Base-by-base conservation (phyloP, 1,284 basidiomycete genomes). In the Fomitopsis pinicola region DNA sequence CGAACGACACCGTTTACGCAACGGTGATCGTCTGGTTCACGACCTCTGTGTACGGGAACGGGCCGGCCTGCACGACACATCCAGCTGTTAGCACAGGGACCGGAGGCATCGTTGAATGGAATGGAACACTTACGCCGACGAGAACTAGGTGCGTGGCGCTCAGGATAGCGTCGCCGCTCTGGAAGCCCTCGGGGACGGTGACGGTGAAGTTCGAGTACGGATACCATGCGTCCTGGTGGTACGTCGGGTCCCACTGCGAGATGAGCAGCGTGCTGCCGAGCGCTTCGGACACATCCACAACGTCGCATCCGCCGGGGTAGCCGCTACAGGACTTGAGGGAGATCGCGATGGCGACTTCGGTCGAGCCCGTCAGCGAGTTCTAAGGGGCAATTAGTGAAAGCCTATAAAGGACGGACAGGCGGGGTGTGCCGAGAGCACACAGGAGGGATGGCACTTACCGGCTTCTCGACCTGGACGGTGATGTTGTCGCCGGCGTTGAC, bases 181-280 rank as follows among this genome's bases (percentile, higher is more conserved):
- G 57, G 44, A 75, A 63, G 36, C 56, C 55, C 5, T 67, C 30
- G 0, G 82, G 82, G 33, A 85, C 68, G 4, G 68, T 70, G n/a
- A 85, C 73, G 5, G 79, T 78, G 64, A 83, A 82, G 69, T 84
- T 84, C 69, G 84, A 75, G 68, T 79, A 73, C 22, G 77, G 77
- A 62, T 75, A 75, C 57, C 57, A 33, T 28, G 45, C 58, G 30
- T 62, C 64, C 30, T 64, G 58, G 15, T 71, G 70, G 62, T 72
- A 72, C 60, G 75, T 54, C 0, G 82, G 82, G 17, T 72, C 62
- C 69, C 75, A 86, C 0, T 67, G 59, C 5, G 83, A 82, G 17
- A 69, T 70, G 69, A 83, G 84, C 30, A 84, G 71, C 59, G 81
- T 64, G 10, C 59, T 64, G 2, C 82, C 82, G 17, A 85, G 66